Base-by-base conservation (phyloP, 805 yeast genomes). In the Schwanniomyces vanrijiae region DNA sequence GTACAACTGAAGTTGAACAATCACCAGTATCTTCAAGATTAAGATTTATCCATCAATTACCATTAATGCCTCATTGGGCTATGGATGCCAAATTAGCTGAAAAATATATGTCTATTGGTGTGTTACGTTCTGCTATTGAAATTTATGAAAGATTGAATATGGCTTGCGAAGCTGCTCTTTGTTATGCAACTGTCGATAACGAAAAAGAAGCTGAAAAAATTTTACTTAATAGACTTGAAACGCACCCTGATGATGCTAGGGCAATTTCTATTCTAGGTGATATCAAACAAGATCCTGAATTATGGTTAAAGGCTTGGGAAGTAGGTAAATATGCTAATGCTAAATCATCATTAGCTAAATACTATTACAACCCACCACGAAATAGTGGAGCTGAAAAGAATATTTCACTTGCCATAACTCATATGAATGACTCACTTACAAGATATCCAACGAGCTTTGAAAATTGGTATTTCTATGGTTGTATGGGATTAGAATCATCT, bases 391-490 rank as follows among this genome's bases (percentile, higher is more conserved):
- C 77, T 9, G 59, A 68, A 11, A 77, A 80, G 48, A 77, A 88
- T 52, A 56, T 83, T 14, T 71, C 61, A 6, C 55, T 66, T 24
- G 86, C 90, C 0, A 76, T 89, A 46, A 66, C 66, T 33, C 90
- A 90, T 61, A 77, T 90, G 68, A 79, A 81, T 55, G 96, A 90
- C 33, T 84, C 94, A 11, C 71, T 92, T 49, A 70, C 77, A 19
- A 81, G 82, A 22, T 85, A 85, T 61, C 94, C 97, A 8, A 70
- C 89, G 44, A 81, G 79, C 56, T 82, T 79, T 55, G 88, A 86
- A 16, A 86, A 92, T 29, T 90, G 98, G 96, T 92, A 84, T 62
- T 81, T 90, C 58, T 90, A 91, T 60, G 98, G 98, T 5, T 89
- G 96, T 61, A 73, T 91, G 46, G 96, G 95, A 0, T 71, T 94